phyloP scores from a whole-genome alignment of 2,329 filamentous ascomycete species.

The Neopestalotiopsis rosae region DNA sequence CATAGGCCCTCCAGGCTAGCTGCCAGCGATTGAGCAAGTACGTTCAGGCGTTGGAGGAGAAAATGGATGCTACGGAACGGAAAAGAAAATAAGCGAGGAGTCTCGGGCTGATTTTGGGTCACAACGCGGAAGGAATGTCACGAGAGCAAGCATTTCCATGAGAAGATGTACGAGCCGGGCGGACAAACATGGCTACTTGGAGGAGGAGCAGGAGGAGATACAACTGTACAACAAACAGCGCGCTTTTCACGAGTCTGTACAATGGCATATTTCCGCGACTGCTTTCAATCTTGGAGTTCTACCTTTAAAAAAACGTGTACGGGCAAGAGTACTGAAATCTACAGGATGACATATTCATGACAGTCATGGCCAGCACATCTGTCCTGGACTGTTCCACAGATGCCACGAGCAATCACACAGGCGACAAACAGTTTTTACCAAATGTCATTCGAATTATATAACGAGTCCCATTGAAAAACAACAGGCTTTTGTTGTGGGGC shows the following conservation, averaged over 20 bases:
- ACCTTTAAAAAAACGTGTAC: background rate
- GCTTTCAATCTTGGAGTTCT: background rate
- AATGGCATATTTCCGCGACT: conserved; percentile 16
- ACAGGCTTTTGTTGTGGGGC: too few relatives aligned
- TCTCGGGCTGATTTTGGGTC: conserved; percentile 13
- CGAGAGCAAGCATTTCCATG: conserved; percentile 5
- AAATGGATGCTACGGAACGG: conserved; percentile 67
- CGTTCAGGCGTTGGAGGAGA: conserved; percentile 81
- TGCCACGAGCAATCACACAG: background rate
- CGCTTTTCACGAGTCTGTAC: conserved; percentile 11
- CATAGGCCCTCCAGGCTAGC: conserved; percentile 82
- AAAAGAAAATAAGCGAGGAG: conserved; percentile 65
- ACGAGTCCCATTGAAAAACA: background rate
- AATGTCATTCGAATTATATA: background rate
- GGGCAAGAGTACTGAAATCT: background rate
- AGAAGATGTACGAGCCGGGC: background rate
- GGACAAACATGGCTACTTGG: background rate
- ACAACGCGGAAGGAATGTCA: background rate
- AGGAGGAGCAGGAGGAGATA: background rate
- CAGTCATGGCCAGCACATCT: background rate
- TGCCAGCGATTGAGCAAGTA: conserved; percentile 87
- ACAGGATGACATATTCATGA: background rate
- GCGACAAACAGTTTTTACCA: background rate
- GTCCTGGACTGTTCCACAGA: background rate
- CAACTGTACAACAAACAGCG: conserved; percentile 18